Conservation (phyloP, 2,329 filamentous ascomycete species). For the Calonectria hongkongensis region DNA sequence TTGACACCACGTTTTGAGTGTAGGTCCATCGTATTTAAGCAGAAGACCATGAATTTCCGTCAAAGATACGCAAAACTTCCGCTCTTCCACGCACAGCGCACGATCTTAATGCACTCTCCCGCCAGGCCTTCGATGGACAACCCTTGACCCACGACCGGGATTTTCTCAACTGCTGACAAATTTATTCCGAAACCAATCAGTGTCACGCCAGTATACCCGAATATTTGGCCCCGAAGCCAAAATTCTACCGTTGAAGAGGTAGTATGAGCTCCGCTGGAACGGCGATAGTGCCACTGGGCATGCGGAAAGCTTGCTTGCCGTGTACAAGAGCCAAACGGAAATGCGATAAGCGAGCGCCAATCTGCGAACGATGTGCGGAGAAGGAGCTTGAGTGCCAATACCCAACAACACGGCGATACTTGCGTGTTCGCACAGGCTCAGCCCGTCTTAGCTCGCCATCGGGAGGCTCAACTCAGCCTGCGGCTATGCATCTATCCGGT, state of each 20-base stretch:
- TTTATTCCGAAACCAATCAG: neutral
- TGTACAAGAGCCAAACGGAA: constrained; percentile 39
- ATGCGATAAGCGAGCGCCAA: constrained; percentile 35
- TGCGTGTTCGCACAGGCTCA: neutral
- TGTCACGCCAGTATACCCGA: neutral
- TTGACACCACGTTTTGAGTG: neutral
- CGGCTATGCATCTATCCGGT: neutral
- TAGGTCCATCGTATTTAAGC: neutral
- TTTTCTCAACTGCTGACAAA: neutral
- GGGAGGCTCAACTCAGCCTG: neutral
- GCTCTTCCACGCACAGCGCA: neutral
- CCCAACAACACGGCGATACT: constrained; percentile 24
- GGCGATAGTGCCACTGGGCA: neutral
- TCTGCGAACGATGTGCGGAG: constrained; percentile 38
- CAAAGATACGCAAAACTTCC: neutral
- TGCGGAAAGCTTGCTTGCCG: constrained; percentile 33
- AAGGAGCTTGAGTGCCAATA: constrained; percentile 37
- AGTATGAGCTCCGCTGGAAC: neutral
- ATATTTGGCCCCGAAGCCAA: too few relatives aligned
- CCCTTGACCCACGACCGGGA: neutral
- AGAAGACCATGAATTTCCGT: neutral
- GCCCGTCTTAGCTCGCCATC: neutral
- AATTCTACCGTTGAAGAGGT: too few relatives aligned
- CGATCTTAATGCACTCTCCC: neutral
- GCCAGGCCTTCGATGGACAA: neutral